Base-by-base conservation (phyloP, 73 alveolate genomes). In the Paramecium caudatum region DNA sequence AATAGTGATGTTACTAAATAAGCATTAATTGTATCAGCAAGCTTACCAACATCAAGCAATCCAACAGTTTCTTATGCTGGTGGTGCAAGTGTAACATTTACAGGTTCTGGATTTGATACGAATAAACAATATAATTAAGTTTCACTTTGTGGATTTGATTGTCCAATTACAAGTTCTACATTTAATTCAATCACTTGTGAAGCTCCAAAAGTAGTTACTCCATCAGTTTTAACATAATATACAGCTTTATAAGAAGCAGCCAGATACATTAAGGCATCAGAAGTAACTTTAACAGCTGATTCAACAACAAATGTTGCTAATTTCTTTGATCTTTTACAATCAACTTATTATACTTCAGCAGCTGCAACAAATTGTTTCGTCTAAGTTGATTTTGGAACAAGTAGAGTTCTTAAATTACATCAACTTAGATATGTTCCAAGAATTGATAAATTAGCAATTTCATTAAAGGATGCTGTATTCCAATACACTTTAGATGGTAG, bases 401-500 rank as follows among this genome's bases (percentile, higher is more conserved):
- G 21, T 37, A 74, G 16, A 74, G 43, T 0, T 2, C 43, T 74
- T 1, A 45, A 74, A 74, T 17, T 74, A 6, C 16, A 74, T 10
- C 30, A 37, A 41, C 21, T 74, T 37, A 74, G 88, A 74, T 74
- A 41, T 45, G 12, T 43, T n/a, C 88, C 93, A 0, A 46, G 84
- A 86, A 78, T 70, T 1, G 93, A 62, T 15, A 12, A 32, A 0
- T 33, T 27, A 7, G 93, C 93, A 2, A 43, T 50, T 39, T 49
- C 17, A 16, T 65, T 86, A 50, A 62, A 46, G 16, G 93, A 50
- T 12, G 80, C 87, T 15, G 45, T 25, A 85, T 61, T 85, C 62
- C 10, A 85, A 62, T 69, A 74, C 16, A 21, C 85, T n/a, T 34
- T 78, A 2, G 92, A 85, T 85, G 92, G 92, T 0, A 62, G 88